These are phyloP conservation scores for Marasmius fiardii DNA, from an alignment of 1,284 basidiomycete genomes.

Conservation along the genomic window DNA sequence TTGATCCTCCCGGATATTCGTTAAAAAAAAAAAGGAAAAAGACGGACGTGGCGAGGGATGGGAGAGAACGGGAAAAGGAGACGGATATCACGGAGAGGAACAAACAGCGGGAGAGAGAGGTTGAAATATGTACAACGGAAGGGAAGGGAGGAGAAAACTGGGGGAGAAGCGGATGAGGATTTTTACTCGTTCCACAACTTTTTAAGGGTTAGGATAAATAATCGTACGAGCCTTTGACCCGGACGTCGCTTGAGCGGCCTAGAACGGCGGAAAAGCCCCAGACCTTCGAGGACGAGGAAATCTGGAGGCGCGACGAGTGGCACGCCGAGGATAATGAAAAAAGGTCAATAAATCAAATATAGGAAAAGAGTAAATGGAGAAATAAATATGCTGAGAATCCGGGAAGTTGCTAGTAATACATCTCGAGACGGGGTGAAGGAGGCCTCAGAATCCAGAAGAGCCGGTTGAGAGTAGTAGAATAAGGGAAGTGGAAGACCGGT, in stretches of 20 bases:
- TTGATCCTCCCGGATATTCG: neutral
- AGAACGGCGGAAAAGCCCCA: no score
- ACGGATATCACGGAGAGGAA: neutral
- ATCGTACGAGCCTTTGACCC: no score
- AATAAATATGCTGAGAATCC: neutral
- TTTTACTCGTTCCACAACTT: neutral
- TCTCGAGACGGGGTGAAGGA: constrained; percentile 1
- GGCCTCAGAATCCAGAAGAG: neutral
- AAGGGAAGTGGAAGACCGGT: constrained; percentile 4
- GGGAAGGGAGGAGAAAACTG: neutral
- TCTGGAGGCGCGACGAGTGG: neutral
- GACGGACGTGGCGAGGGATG: neutral
- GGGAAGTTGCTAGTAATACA: constrained; percentile 11
- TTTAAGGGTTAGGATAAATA: neutral
- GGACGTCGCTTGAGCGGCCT: no score
- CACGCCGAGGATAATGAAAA: neutral
- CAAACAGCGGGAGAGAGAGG: neutral
- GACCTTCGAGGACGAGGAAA: neutral
- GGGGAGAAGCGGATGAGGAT: neutral
- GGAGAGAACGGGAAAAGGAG: neutral
- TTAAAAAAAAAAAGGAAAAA: neutral
- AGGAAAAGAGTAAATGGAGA: no score
- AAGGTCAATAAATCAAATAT: neutral
- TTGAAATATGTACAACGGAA: neutral
- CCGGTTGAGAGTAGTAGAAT: neutral